Percentiles rank a stretch among this genome's conserved stretches.
Evolutionary conservation across 305 asterid species (phyloP).

Genomic region (Fraxinus sp.): DNA sequence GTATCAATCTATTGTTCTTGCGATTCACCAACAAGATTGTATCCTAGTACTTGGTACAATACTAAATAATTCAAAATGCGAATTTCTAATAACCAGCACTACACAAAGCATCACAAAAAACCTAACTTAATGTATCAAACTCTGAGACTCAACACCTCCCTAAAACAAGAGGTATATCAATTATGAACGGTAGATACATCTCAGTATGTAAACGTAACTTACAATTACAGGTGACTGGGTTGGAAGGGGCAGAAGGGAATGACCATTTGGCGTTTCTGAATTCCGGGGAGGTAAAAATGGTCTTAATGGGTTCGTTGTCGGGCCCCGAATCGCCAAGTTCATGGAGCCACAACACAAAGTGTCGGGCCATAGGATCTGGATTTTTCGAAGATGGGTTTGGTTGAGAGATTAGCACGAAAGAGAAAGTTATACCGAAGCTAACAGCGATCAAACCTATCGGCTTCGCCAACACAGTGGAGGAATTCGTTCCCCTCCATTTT

Average conservation of each 20-base stretch:
- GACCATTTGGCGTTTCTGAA: constrained; percentile 75
- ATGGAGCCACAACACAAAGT: constrained; percentile 83
- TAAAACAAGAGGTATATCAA: neutral
- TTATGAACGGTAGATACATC: neutral
- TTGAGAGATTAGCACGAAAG: constrained; percentile 40
- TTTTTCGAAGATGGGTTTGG: constrained; percentile 18
- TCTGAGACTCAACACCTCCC: neutral
- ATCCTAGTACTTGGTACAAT: neutral
- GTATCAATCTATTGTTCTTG: neutral
- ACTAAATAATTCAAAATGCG: neutral
- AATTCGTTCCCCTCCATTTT: constrained; percentile 36
- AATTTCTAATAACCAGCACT: neutral
- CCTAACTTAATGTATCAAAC: neutral
- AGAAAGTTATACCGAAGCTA: constrained; percentile 53
- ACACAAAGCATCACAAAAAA: neutral
- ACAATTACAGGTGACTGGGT: constrained; percentile 85
- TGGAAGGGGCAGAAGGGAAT: constrained; percentile 88
- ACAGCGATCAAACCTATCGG: constrained; percentile 40
- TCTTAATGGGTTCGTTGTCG: constrained; percentile 82
- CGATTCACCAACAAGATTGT: neutral
- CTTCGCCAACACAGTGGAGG: constrained; percentile 30
- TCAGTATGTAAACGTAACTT: constrained; percentile 29
- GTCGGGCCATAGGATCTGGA: constrained; percentile 62
- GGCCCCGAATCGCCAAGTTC: constrained; percentile 96
- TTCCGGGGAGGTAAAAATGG: constrained; percentile 68